Evolutionary conservation across 495 filamentous ascomycete genomes (phyloP).

Genomic region (Lasiosphaeria hispida): DNA sequence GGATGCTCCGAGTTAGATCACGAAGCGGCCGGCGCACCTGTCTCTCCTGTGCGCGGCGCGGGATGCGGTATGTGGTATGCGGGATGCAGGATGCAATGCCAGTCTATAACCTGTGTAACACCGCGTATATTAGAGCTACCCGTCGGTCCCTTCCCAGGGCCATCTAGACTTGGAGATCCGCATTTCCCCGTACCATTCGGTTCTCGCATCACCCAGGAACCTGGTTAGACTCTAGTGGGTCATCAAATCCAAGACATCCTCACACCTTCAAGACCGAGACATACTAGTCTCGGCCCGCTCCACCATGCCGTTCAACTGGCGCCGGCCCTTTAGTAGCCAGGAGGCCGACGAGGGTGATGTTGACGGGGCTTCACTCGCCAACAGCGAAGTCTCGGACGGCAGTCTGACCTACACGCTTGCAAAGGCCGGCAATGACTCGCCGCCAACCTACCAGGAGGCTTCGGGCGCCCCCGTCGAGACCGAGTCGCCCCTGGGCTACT

Average conservation of each 20-base stretch:
- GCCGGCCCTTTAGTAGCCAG: constrained; percentile 21
- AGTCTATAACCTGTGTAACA: too few species aligned
- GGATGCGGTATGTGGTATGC: too few species aligned
- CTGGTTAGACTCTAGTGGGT: background rate
- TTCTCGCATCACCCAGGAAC: too few species aligned
- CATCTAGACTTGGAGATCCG: too few species aligned
- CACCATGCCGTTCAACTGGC: constrained; percentile 28
- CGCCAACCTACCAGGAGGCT: constrained; percentile 60
- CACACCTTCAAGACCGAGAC: background rate
- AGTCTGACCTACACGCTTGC: constrained; percentile 50
- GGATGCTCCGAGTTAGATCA: too few species aligned
- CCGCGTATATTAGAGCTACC: too few species aligned
- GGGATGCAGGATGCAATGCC: too few species aligned
- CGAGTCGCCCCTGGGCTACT: constrained; percentile 58
- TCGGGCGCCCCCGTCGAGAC: constrained; percentile 61
- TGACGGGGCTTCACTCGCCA: background rate
- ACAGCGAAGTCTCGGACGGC: constrained; percentile 36
- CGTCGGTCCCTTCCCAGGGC: too few species aligned
- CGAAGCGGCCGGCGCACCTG: too few species aligned
- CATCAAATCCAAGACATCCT: background rate
- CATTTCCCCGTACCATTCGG: too few species aligned
- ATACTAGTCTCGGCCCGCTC: too few species aligned
- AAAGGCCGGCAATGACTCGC: constrained; percentile 55
- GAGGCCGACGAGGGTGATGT: background rate
- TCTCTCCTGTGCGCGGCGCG: too few species aligned